Base-by-base conservation (phyloP, 2,329 filamentous ascomycete genomes). In the Cladosporium colombiae region DNA sequence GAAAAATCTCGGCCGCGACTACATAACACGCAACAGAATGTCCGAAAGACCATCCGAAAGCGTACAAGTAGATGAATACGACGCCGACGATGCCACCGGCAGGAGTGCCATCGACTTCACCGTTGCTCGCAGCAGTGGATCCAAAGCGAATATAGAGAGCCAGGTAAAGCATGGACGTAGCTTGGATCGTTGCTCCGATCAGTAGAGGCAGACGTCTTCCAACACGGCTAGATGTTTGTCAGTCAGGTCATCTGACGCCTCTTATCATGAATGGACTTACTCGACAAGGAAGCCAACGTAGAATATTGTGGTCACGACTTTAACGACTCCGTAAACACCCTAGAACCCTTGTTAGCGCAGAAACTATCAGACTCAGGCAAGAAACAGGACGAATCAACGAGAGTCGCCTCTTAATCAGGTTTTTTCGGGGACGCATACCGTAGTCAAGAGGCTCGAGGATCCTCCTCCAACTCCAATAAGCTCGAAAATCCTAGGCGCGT, bases 321-420 rank as follows among this genome's bases (percentile, higher is more conserved):
- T 69, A 18, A 69, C 67, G 25, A 69, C 65, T 11, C 68, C 67
- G n/a, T 69, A 69, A 18, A 69, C 68, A 13, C 67, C 68, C 67
- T 68, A 27, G 49, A 8, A 35, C 5, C 21, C 56, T 44, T n/a
- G n/a, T n/a, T n/a, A n/a, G n/a, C n/a, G n/a, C n/a, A n/a, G n/a
- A n/a, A n/a, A n/a, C n/a, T n/a, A n/a, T n/a, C n/a, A n/a, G n/a
- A n/a, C n/a, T n/a, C n/a, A n/a, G n/a, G n/a, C n/a, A n/a, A n/a
- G n/a, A n/a, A n/a, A n/a, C n/a, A n/a, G n/a, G n/a, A n/a, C n/a
- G n/a, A n/a, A n/a, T n/a, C n/a, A n/a, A n/a, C n/a, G n/a, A n/a
- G n/a, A n/a, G n/a, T n/a, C n/a, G n/a, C n/a, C n/a, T n/a, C n/a
- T n/a, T n/a, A n/a, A n/a, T n/a, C n/a, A n/a, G n/a, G n/a, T n/a